These are phyloP conservation scores for Ensete ventricosum DNA, from an alignment of 176 grass and related monocot genomes.

Conservation along the genomic window DNA sequence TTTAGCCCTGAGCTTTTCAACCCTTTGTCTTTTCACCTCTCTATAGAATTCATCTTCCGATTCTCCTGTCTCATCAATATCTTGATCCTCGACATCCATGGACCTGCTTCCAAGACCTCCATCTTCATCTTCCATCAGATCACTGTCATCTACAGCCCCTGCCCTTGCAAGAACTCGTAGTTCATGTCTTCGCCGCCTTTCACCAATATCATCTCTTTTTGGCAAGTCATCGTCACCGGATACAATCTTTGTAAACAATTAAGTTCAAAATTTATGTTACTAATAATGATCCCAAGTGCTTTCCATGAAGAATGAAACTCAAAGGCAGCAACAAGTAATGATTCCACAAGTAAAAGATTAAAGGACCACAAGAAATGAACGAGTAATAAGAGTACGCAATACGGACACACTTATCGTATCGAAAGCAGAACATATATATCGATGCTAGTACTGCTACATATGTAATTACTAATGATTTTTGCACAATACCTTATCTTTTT, in stretches of 20 bases:
- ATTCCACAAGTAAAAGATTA: not conserved
- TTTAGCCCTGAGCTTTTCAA: conserved; percentile 44
- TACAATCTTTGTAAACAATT: conserved; percentile 36
- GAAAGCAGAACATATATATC: too few relatives aligned
- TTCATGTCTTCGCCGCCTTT: conserved; percentile 74
- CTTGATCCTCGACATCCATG: conserved; percentile 22
- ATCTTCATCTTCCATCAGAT: conserved; percentile 29
- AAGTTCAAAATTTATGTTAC: not conserved
- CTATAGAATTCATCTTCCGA: conserved; percentile 81
- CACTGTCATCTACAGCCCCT: conserved; percentile 41
- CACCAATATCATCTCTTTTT: conserved; percentile 86
- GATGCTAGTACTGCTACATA: too few relatives aligned
- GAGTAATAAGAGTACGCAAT: too few relatives aligned
- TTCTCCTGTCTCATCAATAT: conserved; percentile 17
- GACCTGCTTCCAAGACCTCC: conserved; percentile 15
- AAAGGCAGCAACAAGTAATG: not conserved
- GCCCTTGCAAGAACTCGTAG: conserved; percentile 69
- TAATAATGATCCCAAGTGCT: too few relatives aligned
- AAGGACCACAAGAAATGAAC: too few relatives aligned
- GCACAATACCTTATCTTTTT: too few relatives aligned
- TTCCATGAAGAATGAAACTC: not conserved
- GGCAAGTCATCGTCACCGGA: conserved; percentile 96
- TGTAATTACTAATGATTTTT: too few relatives aligned
- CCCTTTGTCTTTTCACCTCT: conserved; percentile 53
- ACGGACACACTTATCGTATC: too few relatives aligned